Conservation (phyloP, 73 alveolate species). For the Diophrys appendiculata region DNA sequence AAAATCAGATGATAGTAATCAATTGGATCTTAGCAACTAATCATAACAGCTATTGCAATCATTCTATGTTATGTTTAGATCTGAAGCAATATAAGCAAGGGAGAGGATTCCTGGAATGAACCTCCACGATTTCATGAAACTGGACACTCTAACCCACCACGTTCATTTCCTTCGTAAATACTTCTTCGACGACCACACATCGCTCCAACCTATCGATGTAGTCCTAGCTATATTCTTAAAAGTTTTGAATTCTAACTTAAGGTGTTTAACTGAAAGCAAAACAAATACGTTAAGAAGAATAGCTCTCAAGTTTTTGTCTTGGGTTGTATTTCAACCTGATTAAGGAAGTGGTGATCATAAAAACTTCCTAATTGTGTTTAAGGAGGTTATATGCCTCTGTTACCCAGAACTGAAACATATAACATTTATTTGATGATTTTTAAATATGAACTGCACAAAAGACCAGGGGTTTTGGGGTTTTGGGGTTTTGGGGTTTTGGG, state of each 20-base stretch:
- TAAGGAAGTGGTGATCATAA: not conserved
- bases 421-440: no score
- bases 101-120: not conserved
- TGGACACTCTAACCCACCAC: not conserved
- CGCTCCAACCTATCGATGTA: not conserved
- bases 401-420: not conserved
- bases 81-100: not conserved
- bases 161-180: not conserved
- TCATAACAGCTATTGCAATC: not conserved
- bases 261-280: not conserved
- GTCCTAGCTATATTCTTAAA: not conserved
- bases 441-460: no score
- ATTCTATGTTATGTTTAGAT: not conserved
- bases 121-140: not conserved
- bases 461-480: no score
- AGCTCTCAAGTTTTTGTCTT: not conserved
- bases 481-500: no score
- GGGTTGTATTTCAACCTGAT: not conserved
- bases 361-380: not conserved
- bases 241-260: not conserved
- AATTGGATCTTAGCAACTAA: not conserved
- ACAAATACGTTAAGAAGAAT: not conserved
- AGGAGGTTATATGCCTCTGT: not conserved
- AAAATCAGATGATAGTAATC: not conserved
- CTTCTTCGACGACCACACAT: not conserved